Conservation (phyloP, 805 yeast species). For the Lachancea meyersii region DNA sequence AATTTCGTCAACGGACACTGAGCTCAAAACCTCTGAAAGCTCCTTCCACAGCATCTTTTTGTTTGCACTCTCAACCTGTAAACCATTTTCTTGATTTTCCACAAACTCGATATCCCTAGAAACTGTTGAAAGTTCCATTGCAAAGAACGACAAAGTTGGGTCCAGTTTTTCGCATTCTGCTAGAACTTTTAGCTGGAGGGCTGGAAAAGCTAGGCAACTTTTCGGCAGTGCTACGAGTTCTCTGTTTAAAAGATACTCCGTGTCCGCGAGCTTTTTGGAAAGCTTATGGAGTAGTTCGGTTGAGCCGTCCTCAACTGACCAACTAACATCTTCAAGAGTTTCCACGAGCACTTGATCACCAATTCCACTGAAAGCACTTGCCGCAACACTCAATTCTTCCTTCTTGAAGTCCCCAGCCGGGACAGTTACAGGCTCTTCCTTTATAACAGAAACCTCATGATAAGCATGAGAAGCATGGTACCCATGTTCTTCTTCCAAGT, state of each 20-base stretch:
- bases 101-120: constrained; percentile 63
- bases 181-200: constrained; percentile 39
- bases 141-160: constrained; percentile 48
- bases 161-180: constrained; percentile 51
- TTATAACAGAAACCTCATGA: constrained; percentile 31
- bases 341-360: constrained; percentile 38
- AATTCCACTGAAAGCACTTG: constrained; percentile 36
- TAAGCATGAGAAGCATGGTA: constrained; percentile 15
- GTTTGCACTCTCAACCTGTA: constrained; percentile 78
- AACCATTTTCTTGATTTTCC: constrained; percentile 70
- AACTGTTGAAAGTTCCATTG: constrained; percentile 57
- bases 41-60: constrained; percentile 70
- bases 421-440: constrained; percentile 22
- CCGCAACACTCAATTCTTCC: neutral
- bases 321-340: constrained; percentile 67
- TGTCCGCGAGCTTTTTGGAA: constrained; percentile 48
- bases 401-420: neutral
- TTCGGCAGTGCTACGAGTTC: constrained; percentile 47
- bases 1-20: constrained; percentile 58
- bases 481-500: neutral
- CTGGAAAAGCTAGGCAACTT: constrained; percentile 38
- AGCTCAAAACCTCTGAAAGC: constrained; percentile 57
- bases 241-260: constrained; percentile 58
- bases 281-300: constrained; percentile 52
- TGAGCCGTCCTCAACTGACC: constrained; percentile 66